Base-by-base conservation (phyloP, 2,329 filamentous ascomycete genomes). In the Penicillium verrucosum region DNA sequence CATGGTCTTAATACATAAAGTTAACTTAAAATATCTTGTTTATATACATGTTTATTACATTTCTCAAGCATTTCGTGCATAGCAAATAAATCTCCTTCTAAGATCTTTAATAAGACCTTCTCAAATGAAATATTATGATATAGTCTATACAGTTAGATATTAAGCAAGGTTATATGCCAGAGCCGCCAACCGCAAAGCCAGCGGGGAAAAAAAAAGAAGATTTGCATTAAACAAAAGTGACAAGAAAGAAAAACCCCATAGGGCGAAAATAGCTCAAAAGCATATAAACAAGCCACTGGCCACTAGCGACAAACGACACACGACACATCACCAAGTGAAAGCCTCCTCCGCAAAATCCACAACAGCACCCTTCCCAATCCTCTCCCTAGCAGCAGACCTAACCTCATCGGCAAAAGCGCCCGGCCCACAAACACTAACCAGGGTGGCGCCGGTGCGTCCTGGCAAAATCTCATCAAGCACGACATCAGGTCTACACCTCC, bases 311-410 rank as follows among this genome's bases (percentile, higher is more conserved):
- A 42, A 41, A 56, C 18, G 36, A 48, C 29, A 3, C 29, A 56
- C 18, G 34, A 48, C 29, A 3, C 30, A 56, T 61, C 69, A 87
- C 76, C 85, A 87, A 1, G 84, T 86, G 71, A 87, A 88, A 38
- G 82, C 82, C 74, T 88, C 85, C 68, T 88, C 85, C 21, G 84
- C 78, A 70, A 87, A 86, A 72, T 87, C 84, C 9, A 87, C 71
- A 48, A 76, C 75, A 37, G 80, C 81, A 7, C 81, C 80, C 25
- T 77, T 74, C 29, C 83, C 77, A 47, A 80, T 74, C 59, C 79
- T 76, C 29, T 72, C 73, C 43, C 85, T 71, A 16, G 82, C 79
- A 2, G 83, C 83, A 18, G 75, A 75, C 29, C 85, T 67, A 1
- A 87, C 85, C 50, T 81, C 80, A 73, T 88, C 85, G 0, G 83